Evolutionary conservation across 176 grass and related monocot species (phyloP), one percentile per base, ranked within the genome.

Genomic region (Oryza australiensis): DNA sequence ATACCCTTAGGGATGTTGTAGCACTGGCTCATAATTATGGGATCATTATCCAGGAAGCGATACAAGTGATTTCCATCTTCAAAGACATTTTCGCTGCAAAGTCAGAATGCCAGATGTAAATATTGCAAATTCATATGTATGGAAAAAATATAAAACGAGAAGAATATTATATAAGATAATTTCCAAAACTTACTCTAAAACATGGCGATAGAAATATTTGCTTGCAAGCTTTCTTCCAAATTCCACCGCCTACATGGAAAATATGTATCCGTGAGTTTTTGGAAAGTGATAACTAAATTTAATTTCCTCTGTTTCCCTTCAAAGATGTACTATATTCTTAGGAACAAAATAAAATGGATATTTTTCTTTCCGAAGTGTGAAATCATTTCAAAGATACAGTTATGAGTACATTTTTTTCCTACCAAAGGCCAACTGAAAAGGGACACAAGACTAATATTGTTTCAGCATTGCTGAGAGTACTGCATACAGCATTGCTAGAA

Each of bases 11-110:
- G 90, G 62, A 94, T 93, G 75, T 94, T 98, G 85, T 89, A 89
- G 86, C 95, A 98, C n/a, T 94, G 92, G 66, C 75, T 89, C 88
- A 91, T 91, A 72, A 97, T 41, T 73, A 82, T 57, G 15, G 95
- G 95, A 75, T 94, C 95, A 78, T 94, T 88, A 81, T 98, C 95
- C 79, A 98, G 73, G 82, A 98, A 98, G 33, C 95, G 92, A 74
- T 93, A 98, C 14, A 89, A 43, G 26, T 89, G 92, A 82, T 94
- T 98, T 85, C 92, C 92, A 91, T 98, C 95, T 87, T 98, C 92
- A 68, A 98, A 92, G 63, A 87, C 71, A 85, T 93, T 89, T 84
- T 98, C 95, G 82, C 95, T 98, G 84, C 70, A 91, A 62, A 51
- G 68, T 9, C 13, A 46, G 43, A 15, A 46, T 46, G 43, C 43